These are phyloP conservation scores for Arthrinium puccinioides DNA, from an alignment of 2,329 filamentous ascomycete genomes.

Conservation along the genomic window DNA sequence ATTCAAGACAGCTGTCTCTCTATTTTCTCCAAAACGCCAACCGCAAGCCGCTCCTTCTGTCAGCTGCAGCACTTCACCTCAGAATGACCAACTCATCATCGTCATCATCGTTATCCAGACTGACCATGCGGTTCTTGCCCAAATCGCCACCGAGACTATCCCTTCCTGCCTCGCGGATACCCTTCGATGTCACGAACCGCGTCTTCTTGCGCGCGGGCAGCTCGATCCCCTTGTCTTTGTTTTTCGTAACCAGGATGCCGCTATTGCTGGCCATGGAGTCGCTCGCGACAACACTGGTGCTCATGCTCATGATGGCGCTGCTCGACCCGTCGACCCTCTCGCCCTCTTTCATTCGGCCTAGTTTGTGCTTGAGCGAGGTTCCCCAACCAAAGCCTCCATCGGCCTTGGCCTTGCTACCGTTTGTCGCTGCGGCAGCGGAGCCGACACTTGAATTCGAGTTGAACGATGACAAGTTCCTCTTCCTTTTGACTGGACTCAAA, in stretches of 20 bases:
- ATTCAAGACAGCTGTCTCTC: no score
- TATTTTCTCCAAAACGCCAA: no score
- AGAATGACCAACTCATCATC: conserved; percentile 41
- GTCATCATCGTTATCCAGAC: conserved; percentile 23
- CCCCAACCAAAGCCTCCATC: conserved; percentile 46
- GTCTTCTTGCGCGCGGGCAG: conserved; percentile 63
- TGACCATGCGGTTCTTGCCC: conserved; percentile 21
- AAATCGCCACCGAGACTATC: conserved; percentile 60
- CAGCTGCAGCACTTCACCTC: no score
- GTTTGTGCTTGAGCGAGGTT: conserved; percentile 43
- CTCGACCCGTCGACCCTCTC: conserved; percentile 34
- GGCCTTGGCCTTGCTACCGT: not conserved
- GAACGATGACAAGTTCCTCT: conserved; percentile 36
- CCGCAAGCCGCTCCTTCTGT: no score
- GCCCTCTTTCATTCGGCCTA: conserved; percentile 55
- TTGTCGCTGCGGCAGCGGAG: conserved; percentile 7
- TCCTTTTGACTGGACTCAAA: conserved; percentile 55
- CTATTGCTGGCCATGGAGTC: conserved; percentile 4
- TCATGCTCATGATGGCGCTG: conserved; percentile 1
- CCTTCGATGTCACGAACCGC: conserved; percentile 70
- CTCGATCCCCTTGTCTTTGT: conserved; percentile 18
- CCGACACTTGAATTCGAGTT: conserved; percentile 31
- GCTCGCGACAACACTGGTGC: no score
- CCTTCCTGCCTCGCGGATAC: conserved; percentile 68
- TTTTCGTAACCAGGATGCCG: conserved; percentile 12